Evolutionary conservation across 169 alveolate species (phyloP).

Genomic region (Plasmodium adleri): DNA sequence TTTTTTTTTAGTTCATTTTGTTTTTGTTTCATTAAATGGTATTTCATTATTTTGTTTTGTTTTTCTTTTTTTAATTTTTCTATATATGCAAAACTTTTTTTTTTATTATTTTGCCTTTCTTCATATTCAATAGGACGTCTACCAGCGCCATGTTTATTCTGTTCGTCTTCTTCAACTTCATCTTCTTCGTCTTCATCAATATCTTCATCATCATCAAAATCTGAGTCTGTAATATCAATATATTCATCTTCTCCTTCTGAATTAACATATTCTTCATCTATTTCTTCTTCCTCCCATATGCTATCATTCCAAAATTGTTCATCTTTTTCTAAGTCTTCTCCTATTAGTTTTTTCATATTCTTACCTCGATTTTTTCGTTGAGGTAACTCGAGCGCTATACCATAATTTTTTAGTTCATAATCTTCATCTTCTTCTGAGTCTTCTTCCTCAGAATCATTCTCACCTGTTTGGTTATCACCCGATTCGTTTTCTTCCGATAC

Average conservation of each 20-base stretch:
- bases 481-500: conserved; percentile 11
- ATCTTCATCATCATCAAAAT: conserved; percentile 86
- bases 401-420: conserved; percentile 77
- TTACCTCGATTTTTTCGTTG: conserved; percentile 86
- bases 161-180: conserved; percentile 38
- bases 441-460: conserved; percentile 72
- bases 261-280: conserved; percentile 89
- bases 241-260: conserved; percentile 90
- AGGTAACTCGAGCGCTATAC: conserved; percentile 91
- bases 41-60: conserved; percentile 16
- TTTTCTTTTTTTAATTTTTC: conserved; percentile 58
- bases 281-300: conserved; percentile 91
- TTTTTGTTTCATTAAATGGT: conserved; percentile 43
- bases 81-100: conserved; percentile 45
- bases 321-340: conserved; percentile 89
- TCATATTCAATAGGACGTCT: conserved; percentile 6
- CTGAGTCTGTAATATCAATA: conserved; percentile 88
- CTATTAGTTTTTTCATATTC: conserved; percentile 84
- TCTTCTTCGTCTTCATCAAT: conserved; percentile 72
- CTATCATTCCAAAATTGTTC: conserved; percentile 89
- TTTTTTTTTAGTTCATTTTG: conserved; percentile 13
- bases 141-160: not conserved
- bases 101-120: conserved; percentile 43
- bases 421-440: conserved; percentile 78
- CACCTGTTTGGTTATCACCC: conserved; percentile 11